Base-by-base conservation (phyloP, 805 yeast genomes). In the Alloascoidea africana region DNA sequence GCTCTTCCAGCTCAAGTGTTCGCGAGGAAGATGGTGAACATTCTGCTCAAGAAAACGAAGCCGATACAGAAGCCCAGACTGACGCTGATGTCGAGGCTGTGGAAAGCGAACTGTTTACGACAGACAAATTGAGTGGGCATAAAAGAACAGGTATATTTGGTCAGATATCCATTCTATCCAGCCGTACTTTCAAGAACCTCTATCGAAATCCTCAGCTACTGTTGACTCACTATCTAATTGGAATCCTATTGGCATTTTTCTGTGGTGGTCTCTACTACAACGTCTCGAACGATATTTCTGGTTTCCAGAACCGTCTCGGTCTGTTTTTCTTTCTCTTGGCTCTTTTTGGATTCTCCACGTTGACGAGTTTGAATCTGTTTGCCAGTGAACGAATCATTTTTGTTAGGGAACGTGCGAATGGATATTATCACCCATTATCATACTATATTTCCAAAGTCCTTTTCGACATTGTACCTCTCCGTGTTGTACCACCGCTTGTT, bases 241-340 rank as follows among this genome's bases (percentile, higher is more conserved):
- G 96, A 0, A 56, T 83, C 5, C 54, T 76, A 13, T 72, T 89
- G 56, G 96, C 94, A 1, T 51, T 76, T 3, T 81, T 89, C 57
- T 77, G 95, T 56, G 96, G 97, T 0, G 71, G 72, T 36, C 63
- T 91, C 32, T 91, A 91, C 55, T 89, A 77, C 58, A 67, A 85
- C 50, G 76, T 89, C 17, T 63, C 76, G 32, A 81, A 85, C 52
- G 96, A 89, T 54, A 89, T 91, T 39, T 77, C 94, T 49, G 98
- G 98, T 0, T 91, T 91, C 64, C 98, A 91, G 56, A 91, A 91
- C 57, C 68, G 98, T 48, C 65, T 91, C 45, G 98, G 98, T 0
- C 63, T 91, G 42, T 91, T 91, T 58, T 89, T 91, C 64, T 91
- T 91, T 56, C 59, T 87, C 37, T 65, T 91, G 42, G 84, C 97